Evolutionary conservation across 805 yeast genomes (phyloP).

Genomic region (Lipomyces anomalus): DNA sequence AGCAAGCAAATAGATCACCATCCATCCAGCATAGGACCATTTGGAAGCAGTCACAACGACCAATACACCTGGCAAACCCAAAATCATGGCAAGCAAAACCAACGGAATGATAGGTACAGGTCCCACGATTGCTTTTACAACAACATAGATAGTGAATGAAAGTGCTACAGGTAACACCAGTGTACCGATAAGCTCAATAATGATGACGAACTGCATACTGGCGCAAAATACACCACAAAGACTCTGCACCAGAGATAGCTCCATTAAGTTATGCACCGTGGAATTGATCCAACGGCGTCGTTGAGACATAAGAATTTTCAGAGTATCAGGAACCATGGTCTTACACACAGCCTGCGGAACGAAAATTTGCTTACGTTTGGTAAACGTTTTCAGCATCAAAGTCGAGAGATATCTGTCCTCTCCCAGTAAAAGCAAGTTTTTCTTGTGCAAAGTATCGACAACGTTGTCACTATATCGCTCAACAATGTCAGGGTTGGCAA

Average conservation of each 20-base stretch:
- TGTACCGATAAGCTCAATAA: constrained; percentile 80
- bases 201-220: constrained; percentile 89
- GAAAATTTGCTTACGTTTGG: constrained; percentile 80
- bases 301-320: constrained; percentile 76
- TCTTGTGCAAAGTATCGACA: constrained; percentile 75
- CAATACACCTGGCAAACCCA: constrained; percentile 80
- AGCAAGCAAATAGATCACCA: constrained; percentile 69
- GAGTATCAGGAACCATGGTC: constrained; percentile 78
- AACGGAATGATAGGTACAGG: constrained; percentile 80
- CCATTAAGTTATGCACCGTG: constrained; percentile 89
- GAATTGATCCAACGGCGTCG: constrained; percentile 97
- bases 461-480: constrained; percentile 86
- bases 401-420: constrained; percentile 87
- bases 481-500: constrained; percentile 90
- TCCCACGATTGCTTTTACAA: constrained; percentile 60
- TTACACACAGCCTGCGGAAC: constrained; percentile 90
- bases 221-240: constrained; percentile 93
- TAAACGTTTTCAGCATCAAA: constrained; percentile 82
- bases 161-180: constrained; percentile 85
- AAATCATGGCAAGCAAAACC: constrained; percentile 65
- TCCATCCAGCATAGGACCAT: constrained; percentile 67
- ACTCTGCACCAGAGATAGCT: constrained; percentile 75
- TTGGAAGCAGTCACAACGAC: constrained; percentile 77
- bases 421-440: constrained; percentile 78
- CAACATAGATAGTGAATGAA: constrained; percentile 72